phyloP scores from a whole-genome alignment of 208 protist genomes.

The Eutreptiella sp. region DNA sequence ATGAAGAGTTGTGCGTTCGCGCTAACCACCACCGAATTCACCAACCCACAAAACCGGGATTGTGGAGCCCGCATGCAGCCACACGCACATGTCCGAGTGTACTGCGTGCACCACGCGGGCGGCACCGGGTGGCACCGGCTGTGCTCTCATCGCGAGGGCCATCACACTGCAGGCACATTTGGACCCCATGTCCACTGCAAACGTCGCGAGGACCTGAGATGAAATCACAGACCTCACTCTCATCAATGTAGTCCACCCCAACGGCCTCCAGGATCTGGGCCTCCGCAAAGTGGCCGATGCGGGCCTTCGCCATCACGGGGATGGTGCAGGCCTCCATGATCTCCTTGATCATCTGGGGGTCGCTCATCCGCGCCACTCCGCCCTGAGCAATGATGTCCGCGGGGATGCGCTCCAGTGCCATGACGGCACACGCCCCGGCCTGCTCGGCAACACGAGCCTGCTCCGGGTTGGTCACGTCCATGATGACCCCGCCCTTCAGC shows the following conservation, averaged over 20 bases:
- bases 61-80: too few species aligned
- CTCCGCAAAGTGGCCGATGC: conserved; percentile 77
- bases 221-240: too few species aligned
- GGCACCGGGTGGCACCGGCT: too few species aligned
- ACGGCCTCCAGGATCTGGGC: conserved; percentile 64
- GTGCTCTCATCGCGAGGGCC: too few species aligned
- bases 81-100: too few species aligned
- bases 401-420: conserved; percentile 75
- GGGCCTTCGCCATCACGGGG: conserved; percentile 72
- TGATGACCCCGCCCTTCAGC: conserved; percentile 78
- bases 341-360: conserved; percentile 69
- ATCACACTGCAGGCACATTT: too few species aligned
- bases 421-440: conserved; percentile 62
- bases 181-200: too few species aligned
- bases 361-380: conserved; percentile 47
- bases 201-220: too few species aligned
- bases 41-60: too few species aligned
- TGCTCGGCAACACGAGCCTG: conserved; percentile 75
- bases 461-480: conserved; percentile 77
- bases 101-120: too few species aligned
- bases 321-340: conserved; percentile 57
- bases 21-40: too few species aligned
- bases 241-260: conserved; percentile 76
- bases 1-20: too few species aligned
- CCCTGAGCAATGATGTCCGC: conserved; percentile 69